Percentiles rank a stretch among this genome's conserved stretches.
Conservation (phyloP, 106 monocot genomes). For the Acorus gramineus region DNA sequence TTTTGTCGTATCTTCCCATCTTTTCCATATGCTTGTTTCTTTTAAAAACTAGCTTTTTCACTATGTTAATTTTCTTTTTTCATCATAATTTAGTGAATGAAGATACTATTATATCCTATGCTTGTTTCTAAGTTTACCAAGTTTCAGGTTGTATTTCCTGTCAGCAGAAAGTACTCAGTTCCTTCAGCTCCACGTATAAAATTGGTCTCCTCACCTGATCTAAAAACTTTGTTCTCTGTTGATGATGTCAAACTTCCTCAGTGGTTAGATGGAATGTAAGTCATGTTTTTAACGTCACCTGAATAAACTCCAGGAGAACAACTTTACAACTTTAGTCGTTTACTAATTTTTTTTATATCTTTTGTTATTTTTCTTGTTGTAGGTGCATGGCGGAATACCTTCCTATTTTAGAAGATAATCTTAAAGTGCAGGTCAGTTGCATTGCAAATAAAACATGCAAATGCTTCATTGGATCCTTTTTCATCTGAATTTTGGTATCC, state of each 20-base stretch:
- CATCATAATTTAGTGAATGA: too few species aligned
- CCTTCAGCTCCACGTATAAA: conserved; percentile 64
- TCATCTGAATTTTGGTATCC: background rate
- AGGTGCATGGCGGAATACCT: conserved; percentile 97
- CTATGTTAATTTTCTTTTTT: too few species aligned
- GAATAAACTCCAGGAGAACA: too few species aligned
- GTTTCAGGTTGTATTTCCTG: conserved; percentile 72
- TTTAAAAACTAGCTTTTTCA: too few species aligned
- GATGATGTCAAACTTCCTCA: conserved; percentile 88
- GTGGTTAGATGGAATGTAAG: conserved; percentile 93
- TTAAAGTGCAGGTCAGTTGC: conserved; percentile 55
- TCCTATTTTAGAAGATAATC: conserved; percentile 61
- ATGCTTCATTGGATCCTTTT: background rate
- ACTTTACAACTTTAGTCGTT: too few species aligned
- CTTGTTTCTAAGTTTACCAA: background rate
- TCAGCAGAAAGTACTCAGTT: conserved; percentile 41
- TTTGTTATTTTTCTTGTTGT: background rate
- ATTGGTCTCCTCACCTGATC: conserved; percentile 54
- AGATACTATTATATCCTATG: background rate
- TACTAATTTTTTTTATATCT: too few species aligned
- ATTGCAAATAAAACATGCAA: background rate
- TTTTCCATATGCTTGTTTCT: too few species aligned
- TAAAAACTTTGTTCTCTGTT: conserved; percentile 48
- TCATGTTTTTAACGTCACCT: background rate
- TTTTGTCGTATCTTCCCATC: conserved; percentile 2